Conservation (phyloP, 176 grass and related monocot genomes). For the Carex parvula region DNA sequence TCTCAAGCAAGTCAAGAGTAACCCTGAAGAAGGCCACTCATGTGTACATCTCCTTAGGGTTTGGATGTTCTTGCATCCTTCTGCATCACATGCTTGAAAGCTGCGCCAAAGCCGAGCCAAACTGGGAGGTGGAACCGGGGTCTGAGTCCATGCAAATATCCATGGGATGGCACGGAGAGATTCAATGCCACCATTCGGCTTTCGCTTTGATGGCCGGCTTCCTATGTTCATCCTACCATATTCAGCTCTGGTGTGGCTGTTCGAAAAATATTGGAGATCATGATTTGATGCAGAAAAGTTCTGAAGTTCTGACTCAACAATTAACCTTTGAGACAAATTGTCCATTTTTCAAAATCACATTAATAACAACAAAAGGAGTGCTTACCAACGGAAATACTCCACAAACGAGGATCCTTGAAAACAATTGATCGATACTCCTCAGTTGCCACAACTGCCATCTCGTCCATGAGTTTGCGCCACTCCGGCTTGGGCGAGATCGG, state of each 20-base stretch:
- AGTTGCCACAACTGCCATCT: slow-evolving; percentile 70
- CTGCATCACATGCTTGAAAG: slow-evolving; percentile 47
- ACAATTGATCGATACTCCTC: slow-evolving; percentile 64
- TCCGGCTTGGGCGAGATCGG: slow-evolving; percentile 68
- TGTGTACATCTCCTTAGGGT: slow-evolving; percentile 69
- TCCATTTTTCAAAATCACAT: not conserved
- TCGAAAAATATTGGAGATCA: not conserved
- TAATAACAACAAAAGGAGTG: slow-evolving; percentile 8
- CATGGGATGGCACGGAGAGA: slow-evolving; percentile 87
- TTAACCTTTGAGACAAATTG: not conserved
- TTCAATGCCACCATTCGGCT: slow-evolving; percentile 61
- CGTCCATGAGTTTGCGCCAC: slow-evolving; percentile 70
- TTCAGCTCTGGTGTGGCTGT: slow-evolving; percentile 69
- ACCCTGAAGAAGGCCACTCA: slow-evolving; percentile 94
- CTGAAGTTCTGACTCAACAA: not conserved
- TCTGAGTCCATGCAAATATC: slow-evolving; percentile 98
- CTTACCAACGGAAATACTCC: slow-evolving; percentile 77
- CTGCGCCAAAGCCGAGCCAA: slow-evolving; percentile 75
- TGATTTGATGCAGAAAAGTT: not conserved
- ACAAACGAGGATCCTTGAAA: slow-evolving; percentile 56
- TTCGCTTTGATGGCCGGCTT: slow-evolving; percentile 73
- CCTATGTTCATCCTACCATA: slow-evolving; percentile 91
- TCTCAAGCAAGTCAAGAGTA: slow-evolving; percentile 80
- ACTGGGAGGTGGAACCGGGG: slow-evolving; percentile 89
- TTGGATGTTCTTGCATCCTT: slow-evolving; percentile 68